phyloP scores from a whole-genome alignment of 192 early-diverging fungal genomes.

The Entomortierella chlamydospora region DNA sequence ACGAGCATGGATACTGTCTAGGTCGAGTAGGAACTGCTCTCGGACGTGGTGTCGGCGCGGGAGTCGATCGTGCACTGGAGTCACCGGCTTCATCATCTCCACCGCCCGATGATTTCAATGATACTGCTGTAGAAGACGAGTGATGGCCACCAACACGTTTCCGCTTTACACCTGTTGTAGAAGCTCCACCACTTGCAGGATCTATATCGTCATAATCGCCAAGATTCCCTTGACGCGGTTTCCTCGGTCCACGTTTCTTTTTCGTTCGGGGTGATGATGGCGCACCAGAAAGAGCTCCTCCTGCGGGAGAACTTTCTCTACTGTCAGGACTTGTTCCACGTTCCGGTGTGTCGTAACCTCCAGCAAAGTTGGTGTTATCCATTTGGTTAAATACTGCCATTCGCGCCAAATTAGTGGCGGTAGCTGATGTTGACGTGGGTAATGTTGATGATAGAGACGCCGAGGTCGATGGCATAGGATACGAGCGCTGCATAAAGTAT shows the following conservation, averaged over 20 bases:
- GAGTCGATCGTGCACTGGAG: slow-evolving; percentile 21
- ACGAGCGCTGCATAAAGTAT: slow-evolving; percentile 21
- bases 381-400: slow-evolving; percentile 36
- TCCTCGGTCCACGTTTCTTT: slow-evolving; percentile 20
- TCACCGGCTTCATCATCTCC: not conserved
- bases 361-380: slow-evolving; percentile 12
- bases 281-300: not conserved
- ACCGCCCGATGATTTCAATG: not conserved
- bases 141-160: not conserved
- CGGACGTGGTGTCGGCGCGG: slow-evolving; percentile 5
- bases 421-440: not conserved
- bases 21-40: slow-evolving; percentile 11
- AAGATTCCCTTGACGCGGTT: not conserved
- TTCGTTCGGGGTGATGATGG: slow-evolving; percentile 14
- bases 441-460: not conserved
- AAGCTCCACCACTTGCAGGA: not conserved
- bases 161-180: not conserved
- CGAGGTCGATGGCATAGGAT: slow-evolving; percentile 5
- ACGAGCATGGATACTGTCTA: slow-evolving; percentile 36
- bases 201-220: not conserved
- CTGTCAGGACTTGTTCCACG: slow-evolving; percentile 46
- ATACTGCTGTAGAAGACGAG: not conserved
- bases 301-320: not conserved
- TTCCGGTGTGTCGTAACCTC: slow-evolving; percentile 25
- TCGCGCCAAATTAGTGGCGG: slow-evolving; percentile 23